These are phyloP conservation scores for Rubia yunnanensis DNA, from an alignment of 257 asterid genomes.

Conservation along the genomic window DNA sequence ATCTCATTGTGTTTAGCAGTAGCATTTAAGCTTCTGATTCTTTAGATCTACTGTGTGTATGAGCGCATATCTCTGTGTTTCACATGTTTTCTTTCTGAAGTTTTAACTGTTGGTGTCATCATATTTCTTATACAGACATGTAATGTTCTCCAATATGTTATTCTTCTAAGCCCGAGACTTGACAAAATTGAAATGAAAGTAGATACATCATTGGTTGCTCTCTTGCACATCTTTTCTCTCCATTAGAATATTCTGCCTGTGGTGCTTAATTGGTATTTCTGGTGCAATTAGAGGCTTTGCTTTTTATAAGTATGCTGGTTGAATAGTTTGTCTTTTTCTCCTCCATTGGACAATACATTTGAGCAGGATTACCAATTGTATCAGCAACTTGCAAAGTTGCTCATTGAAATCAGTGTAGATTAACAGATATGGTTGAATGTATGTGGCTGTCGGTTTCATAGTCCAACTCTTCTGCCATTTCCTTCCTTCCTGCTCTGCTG, in stretches of 20 bases:
- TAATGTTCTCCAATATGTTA: neutral
- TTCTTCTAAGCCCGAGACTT: neutral
- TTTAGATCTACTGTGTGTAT: neutral
- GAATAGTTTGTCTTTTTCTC: neutral
- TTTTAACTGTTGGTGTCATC: neutral
- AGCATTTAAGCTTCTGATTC: neutral
- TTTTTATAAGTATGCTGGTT: neutral
- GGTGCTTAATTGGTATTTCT: neutral
- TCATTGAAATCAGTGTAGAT: neutral
- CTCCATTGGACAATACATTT: neutral
- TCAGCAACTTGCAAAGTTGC: neutral
- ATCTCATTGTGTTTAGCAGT: neutral
- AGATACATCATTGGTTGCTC: slow-evolving; percentile 1
- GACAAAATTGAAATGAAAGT: neutral
- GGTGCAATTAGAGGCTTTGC: neutral
- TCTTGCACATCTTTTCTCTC: neutral
- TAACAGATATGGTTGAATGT: neutral
- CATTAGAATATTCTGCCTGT: no score
- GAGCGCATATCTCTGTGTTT: neutral
- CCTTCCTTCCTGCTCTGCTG: neutral
- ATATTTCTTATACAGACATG: neutral
- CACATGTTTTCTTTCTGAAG: neutral
- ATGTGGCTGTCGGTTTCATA: neutral
- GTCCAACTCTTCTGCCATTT: neutral
- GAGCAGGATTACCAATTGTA: neutral